These are phyloP conservation scores for Penicillium herquei DNA, from an alignment of 495 filamentous ascomycete genomes.

Conservation along the genomic window DNA sequence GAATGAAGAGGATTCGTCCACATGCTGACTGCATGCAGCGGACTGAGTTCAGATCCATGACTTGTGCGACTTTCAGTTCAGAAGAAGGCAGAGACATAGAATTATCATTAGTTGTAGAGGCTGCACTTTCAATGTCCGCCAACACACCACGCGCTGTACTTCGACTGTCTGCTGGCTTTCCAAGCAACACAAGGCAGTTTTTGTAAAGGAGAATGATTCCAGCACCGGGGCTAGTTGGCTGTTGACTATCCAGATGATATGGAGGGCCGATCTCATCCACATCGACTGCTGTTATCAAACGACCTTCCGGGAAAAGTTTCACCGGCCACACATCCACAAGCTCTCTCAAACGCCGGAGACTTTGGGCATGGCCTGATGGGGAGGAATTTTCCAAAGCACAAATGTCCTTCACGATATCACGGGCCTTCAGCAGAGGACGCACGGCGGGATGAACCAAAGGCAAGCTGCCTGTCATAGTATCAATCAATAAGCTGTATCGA, in stretches of 20 bases:
- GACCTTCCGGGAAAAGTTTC: conserved; percentile 67
- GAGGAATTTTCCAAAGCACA: conserved; percentile 77
- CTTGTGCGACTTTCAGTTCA: conserved; percentile 73
- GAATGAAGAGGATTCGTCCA: conserved; percentile 71
- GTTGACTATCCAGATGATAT: conserved; percentile 50
- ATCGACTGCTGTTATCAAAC: conserved; percentile 82
- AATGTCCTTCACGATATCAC: conserved; percentile 91
- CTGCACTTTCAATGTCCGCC: conserved; percentile 69
- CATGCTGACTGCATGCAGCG: conserved; percentile 75
- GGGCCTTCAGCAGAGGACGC: conserved; percentile 73
- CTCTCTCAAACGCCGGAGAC: conserved; percentile 68
- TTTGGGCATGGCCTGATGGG: conserved; percentile 63
- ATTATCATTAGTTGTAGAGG: conserved; percentile 47
- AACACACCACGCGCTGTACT: conserved; percentile 75
- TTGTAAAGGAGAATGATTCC: conserved; percentile 83
- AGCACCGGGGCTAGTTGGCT: conserved; percentile 37
- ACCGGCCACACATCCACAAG: conserved; percentile 80
- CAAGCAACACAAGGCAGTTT: conserved; percentile 74
- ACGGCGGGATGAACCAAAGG: conserved; percentile 82
- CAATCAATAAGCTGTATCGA: conserved; percentile 92
- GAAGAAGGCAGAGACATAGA: conserved; percentile 28
- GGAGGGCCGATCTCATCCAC: conserved; percentile 75
- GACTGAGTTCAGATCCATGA: conserved; percentile 66
- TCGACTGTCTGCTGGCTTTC: conserved; percentile 57
- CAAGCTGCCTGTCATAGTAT: conserved; percentile 83